Evolutionary conservation across 306 rosid genomes (phyloP).

Genomic region (Lathyrus tuberosus): DNA sequence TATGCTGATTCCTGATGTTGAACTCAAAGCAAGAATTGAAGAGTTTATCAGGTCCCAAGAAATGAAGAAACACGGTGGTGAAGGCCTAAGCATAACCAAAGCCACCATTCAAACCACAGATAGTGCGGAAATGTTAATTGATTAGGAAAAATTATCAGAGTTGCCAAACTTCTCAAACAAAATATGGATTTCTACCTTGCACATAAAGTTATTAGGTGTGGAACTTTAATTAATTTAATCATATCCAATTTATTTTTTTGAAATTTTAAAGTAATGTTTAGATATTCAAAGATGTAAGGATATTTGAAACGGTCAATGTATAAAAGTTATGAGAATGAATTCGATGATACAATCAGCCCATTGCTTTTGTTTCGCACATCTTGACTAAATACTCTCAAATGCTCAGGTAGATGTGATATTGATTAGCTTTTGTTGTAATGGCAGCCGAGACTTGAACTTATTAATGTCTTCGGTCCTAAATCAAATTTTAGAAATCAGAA

Average conservation of each 20-base stretch:
- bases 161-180: constrained; percentile 11
- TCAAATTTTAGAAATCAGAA: background rate
- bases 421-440: background rate
- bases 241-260: background rate
- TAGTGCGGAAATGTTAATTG: constrained; percentile 84
- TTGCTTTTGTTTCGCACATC: background rate
- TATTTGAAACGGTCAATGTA: constrained; percentile 36
- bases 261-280: constrained; percentile 25
- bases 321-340: constrained; percentile 27
- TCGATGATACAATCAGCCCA: background rate
- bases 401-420: background rate
- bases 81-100: constrained; percentile 54
- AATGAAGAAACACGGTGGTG: constrained; percentile 57
- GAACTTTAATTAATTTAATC: background rate
- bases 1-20: constrained; percentile 78
- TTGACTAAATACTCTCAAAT: too few relatives aligned
- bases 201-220: constrained; percentile 22
- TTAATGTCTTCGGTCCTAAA: background rate
- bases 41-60: constrained; percentile 79
- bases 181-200: background rate
- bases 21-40: constrained; percentile 71
- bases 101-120: constrained; percentile 74
- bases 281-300: constrained; percentile 39
- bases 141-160: constrained; percentile 44
- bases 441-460: background rate